These are phyloP conservation scores for Clarireedia hainanense DNA, from an alignment of 2,329 filamentous ascomycete species.

Conservation along the genomic window DNA sequence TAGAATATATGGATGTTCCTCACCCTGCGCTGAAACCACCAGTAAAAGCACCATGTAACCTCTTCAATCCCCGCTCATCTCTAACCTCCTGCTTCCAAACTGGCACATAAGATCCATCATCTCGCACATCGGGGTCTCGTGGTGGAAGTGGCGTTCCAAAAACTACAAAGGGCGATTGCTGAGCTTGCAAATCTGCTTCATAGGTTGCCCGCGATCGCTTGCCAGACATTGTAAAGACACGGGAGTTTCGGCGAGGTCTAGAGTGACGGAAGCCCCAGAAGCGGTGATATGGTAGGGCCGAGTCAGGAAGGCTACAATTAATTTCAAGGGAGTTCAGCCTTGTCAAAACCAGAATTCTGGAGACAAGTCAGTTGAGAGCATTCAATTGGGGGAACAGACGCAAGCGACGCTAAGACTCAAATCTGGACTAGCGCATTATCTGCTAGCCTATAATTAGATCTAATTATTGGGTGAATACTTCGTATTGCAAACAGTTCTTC, in stretches of 20 bases:
- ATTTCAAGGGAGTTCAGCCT: not conserved
- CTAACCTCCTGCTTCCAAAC: conserved; percentile 98
- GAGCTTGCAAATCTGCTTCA: conserved; percentile 62
- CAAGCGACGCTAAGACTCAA: not conserved
- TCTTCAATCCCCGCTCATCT: conserved; percentile 83
- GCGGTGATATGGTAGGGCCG: not conserved
- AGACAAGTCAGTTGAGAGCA: not conserved
- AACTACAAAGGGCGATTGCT: conserved; percentile 65
- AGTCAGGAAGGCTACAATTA: not conserved
- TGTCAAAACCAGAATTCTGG: not conserved
- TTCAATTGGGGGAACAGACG: not conserved
- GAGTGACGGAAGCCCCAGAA: conserved; percentile 1
- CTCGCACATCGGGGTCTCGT: conserved; percentile 65
- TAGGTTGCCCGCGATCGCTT: conserved; percentile 75
- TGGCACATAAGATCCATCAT: conserved; percentile 87
- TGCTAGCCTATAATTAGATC: no score
- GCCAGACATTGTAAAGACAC: conserved; percentile 50
- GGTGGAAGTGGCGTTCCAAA: conserved; percentile 83
- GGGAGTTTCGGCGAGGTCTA: not conserved
- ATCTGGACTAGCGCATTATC: no score
- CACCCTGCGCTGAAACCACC: conserved; percentile 95
- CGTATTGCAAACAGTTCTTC: no score
- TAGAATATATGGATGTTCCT: conserved; percentile 27
- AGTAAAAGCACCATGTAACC: conserved; percentile 92
- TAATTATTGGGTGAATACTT: no score